Evolutionary conservation across 2,329 filamentous ascomycete species (phyloP).

Genomic region (Xylariaceae sp.): DNA sequence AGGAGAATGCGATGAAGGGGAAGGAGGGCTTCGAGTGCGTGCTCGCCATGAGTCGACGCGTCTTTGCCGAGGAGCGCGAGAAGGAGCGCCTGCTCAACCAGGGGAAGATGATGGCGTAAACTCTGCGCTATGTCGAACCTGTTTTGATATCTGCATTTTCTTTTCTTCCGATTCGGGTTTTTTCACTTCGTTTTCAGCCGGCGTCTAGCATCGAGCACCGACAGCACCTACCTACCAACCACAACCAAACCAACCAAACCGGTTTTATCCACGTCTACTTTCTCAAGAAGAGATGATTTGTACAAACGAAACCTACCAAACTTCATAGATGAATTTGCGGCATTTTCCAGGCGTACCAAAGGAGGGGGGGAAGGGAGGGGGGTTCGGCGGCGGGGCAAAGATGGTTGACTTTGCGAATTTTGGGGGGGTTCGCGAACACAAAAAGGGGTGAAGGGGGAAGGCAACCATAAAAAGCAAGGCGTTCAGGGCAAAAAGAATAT

Average conservation of each 20-base stretch:
- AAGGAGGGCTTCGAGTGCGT: conserved; percentile 94
- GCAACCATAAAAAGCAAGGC: conserved; percentile 29
- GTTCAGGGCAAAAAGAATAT: conserved; percentile 30
- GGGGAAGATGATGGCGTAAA: conserved; percentile 29
- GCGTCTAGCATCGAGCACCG: neutral
- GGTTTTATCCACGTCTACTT: neutral
- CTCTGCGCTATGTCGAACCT: no score
- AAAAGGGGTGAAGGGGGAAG: neutral
- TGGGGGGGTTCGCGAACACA: no score
- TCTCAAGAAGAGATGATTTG: conserved; percentile 9
- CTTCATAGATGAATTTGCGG: conserved; percentile 18
- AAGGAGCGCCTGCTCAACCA: conserved; percentile 40
- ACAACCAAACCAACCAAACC: conserved; percentile 3
- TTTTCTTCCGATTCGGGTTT: neutral
- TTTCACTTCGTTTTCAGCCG: neutral
- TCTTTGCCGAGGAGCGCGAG: conserved; percentile 84
- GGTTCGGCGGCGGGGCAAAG: neutral
- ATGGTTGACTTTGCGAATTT: neutral
- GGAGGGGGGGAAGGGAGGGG: neutral
- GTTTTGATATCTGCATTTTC: neutral
- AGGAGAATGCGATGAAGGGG: conserved; percentile 85
- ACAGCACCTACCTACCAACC: neutral
- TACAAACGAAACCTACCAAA: conserved; percentile 15
- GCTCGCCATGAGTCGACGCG: conserved; percentile 83
- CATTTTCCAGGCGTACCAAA: conserved; percentile 22